phyloP scores from a whole-genome alignment of 805 yeast species.

The Pichia ethanolica region DNA sequence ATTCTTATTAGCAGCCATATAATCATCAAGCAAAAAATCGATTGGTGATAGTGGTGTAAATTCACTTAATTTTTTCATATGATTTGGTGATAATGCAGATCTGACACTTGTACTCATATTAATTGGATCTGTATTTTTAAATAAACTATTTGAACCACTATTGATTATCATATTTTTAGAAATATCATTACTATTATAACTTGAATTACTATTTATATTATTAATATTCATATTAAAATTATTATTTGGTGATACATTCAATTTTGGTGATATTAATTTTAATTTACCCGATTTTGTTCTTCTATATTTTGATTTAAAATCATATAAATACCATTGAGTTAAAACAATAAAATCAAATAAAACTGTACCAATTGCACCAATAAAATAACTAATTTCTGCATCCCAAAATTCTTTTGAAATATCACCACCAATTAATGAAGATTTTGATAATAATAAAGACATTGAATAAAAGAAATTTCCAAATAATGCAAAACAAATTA shows the following conservation, averaged over 20 bases:
- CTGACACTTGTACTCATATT: constrained; percentile 16
- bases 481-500: constrained; percentile 41
- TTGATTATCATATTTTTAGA: neutral
- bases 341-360: constrained; percentile 39
- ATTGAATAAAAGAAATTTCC: constrained; percentile 46
- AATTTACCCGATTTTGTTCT: constrained; percentile 3
- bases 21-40: constrained; percentile 25
- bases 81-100: constrained; percentile 23
- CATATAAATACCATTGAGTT: constrained; percentile 35
- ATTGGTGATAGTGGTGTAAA: constrained; percentile 31
- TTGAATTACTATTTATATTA: neutral
- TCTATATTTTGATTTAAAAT: constrained; percentile 10
- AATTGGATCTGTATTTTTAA: constrained; percentile 1
- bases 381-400: constrained; percentile 32
- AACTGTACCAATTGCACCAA: constrained; percentile 49
- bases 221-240: neutral
- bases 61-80: constrained; percentile 26
- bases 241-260: neutral
- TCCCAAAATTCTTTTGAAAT: constrained; percentile 33
- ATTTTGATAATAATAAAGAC: constrained; percentile 39
- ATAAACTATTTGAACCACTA: too few species aligned
- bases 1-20: neutral
- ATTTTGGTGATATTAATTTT: neutral
- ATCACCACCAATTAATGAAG: constrained; percentile 30
- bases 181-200: neutral